Percentiles rank a stretch among this genome's conserved stretches.
These are phyloP conservation scores for Tilletia indica DNA, from an alignment of 1,284 basidiomycete species.

Conservation along the genomic window DNA sequence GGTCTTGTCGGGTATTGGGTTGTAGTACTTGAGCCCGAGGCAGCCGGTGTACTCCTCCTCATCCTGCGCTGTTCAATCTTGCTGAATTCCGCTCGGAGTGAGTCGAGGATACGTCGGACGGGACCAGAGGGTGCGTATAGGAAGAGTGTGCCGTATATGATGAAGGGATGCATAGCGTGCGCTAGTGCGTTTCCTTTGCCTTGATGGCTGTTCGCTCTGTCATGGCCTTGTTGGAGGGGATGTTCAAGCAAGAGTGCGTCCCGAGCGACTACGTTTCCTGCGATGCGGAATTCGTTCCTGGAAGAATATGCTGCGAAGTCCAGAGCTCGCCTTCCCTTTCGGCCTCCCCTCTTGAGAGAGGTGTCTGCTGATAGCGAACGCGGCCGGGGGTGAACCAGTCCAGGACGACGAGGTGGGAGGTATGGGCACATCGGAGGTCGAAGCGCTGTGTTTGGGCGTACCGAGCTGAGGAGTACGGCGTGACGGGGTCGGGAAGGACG, in stretches of 20 bases:
- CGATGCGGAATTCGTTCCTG: constrained; percentile 76
- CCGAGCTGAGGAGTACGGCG: constrained; percentile 40
- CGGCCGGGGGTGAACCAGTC: constrained; percentile 55
- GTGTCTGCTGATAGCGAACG: constrained; percentile 19
- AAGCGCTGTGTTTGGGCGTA: constrained; percentile 50
- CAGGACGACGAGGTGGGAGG: constrained; percentile 42
- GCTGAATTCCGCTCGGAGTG: constrained; percentile 63
- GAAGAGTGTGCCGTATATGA: constrained; percentile 78
- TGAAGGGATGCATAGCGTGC: constrained; percentile 70
- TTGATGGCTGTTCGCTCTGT: background rate
- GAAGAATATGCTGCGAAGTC: constrained; percentile 79
- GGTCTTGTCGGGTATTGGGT: background rate
- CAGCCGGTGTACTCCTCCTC: background rate
- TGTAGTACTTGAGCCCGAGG: too few species aligned
- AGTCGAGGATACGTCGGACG: constrained; percentile 59
- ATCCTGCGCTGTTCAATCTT: constrained; percentile 61
- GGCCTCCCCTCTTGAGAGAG: background rate
- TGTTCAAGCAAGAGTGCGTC: constrained; percentile 75
- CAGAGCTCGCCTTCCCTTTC: constrained; percentile 67
- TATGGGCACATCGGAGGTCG: constrained; percentile 34
- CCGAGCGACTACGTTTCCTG: constrained; percentile 66
- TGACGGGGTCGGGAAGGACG: constrained; percentile 50
- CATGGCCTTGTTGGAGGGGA: constrained; percentile 21
- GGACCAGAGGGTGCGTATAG: constrained; percentile 65
- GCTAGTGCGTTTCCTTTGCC: constrained; percentile 58